phyloP scores from a whole-genome alignment of 306 rosid species.

The Myrica gale region DNA sequence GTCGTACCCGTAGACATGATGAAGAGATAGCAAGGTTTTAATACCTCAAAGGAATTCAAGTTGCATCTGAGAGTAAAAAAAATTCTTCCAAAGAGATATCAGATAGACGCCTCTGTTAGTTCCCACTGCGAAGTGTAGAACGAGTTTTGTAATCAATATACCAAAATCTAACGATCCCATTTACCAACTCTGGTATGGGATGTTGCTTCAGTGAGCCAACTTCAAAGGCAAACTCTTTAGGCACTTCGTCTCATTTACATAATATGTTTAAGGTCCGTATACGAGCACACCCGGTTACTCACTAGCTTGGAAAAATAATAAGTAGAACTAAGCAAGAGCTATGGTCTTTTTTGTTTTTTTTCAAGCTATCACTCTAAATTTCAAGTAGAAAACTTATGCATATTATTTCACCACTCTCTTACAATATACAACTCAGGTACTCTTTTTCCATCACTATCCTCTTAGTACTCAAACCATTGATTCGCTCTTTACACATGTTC shows the following conservation, averaged over 20 bases:
- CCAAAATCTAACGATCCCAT: background rate
- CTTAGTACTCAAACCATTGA: background rate
- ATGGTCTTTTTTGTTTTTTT: background rate
- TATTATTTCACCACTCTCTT: background rate
- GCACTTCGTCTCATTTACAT: background rate
- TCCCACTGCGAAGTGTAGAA: no score
- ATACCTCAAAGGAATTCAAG: no score
- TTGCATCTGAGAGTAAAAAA: no score
- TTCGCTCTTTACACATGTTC: conserved; percentile 51
- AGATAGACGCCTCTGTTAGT: no score
- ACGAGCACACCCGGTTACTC: background rate
- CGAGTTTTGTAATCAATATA: background rate
- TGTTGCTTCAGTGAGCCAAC: background rate
- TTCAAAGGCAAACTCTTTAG: background rate
- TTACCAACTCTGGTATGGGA: background rate
- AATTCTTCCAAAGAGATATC: no score
- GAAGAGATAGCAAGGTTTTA: no score
- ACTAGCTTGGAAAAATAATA: background rate
- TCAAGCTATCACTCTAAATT: background rate
- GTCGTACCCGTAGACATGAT: no score
- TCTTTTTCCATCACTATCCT: background rate
- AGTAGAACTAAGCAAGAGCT: background rate
- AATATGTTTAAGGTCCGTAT: background rate
- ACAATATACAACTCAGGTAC: background rate
- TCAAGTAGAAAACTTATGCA: background rate